Evolutionary conservation across 495 filamentous ascomycete genomes (phyloP), one percentile per base, ranked within the genome.

Genomic region (Tricharina praecox): DNA sequence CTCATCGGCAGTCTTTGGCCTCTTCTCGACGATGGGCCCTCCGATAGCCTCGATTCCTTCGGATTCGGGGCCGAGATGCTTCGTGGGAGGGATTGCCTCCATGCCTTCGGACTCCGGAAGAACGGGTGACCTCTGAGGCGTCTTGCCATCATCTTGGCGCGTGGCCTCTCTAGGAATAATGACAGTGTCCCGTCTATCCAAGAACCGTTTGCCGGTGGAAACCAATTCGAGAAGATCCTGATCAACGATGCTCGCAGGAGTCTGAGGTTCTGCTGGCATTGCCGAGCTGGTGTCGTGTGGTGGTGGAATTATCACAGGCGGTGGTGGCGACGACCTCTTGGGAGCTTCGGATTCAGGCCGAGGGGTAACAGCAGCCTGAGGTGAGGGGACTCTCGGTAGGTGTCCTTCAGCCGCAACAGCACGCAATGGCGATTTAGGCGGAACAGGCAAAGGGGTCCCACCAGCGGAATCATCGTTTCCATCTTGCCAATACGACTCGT

Each of bases 401-500:
- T n/a, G n/a, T n/a, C 28, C 28, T 32, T 32, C 28, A 13, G 13
- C 13, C 13, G 28, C 7, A 32, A 32, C 28, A 32, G 25, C 24
- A n/a, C 44, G 13, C 28, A 47, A 47, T 9, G 44, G 44, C 20
- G 44, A 47, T 16, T 47, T 46, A 2, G 52, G 52, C 5, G 42
- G 51, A 10, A 39, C 16, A 1, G 51, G 34, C 4, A 50, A 50
- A 11, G 23, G 37, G 3, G 51, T 41, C 8, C 38, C 49, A 19
- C 39, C 34, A 0, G 48, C 30, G 0, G 44, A 28, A 8, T 25
- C 28, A 25, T 33, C 23, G 28, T 42, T 21, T 13, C 20, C 36
- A 21, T 59, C 55, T 19, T 59, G 37, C 55, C 55, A 59, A 23
- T 59, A 59, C 15, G 46, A 55, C 42, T 59, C 55, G n/a, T 58